These are phyloP conservation scores for Ramalina peruviana DNA, from an alignment of 495 filamentous ascomycete genomes.

Conservation along the genomic window DNA sequence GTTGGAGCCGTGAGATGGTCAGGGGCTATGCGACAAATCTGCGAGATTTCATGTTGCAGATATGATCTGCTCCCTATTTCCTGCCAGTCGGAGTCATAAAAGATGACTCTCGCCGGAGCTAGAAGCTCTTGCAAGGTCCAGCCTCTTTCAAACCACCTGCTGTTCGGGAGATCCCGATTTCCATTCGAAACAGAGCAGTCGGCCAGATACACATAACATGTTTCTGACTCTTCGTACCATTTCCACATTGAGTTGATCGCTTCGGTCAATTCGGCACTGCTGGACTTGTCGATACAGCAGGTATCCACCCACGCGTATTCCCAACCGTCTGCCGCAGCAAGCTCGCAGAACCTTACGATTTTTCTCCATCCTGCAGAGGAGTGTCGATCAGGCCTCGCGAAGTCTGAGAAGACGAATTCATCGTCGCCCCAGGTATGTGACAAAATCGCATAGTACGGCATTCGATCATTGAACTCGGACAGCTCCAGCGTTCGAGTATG, in stretches of 20 bases:
- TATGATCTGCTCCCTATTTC: conserved; percentile 15
- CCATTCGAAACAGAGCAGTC: not conserved
- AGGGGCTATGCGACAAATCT: conserved; percentile 18
- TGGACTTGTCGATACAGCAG: conserved; percentile 29
- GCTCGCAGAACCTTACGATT: conserved; percentile 19
- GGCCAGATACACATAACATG: conserved; percentile 20
- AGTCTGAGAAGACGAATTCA: conserved; percentile 3
- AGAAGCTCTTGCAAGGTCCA: conserved; percentile 33
- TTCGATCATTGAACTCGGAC: not conserved
- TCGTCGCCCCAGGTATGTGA: conserved; percentile 10
- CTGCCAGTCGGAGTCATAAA: conserved; percentile 21
- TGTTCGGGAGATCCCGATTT: not conserved
- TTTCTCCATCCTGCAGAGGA: conserved; percentile 16
- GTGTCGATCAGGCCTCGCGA: not conserved
- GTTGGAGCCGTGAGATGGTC: not conserved
- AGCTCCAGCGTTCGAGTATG: conserved; percentile 2
- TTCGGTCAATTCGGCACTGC: conserved; percentile 23
- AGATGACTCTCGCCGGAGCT: conserved; percentile 17
- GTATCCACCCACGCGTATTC: conserved; percentile 28
- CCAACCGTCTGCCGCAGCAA: conserved; percentile 13
- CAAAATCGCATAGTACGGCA: conserved; percentile 14
- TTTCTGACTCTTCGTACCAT: conserved; percentile 16
- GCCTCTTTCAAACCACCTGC: conserved; percentile 27
- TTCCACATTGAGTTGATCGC: conserved; percentile 24
- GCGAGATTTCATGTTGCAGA: not conserved